Evolutionary conservation across 2,329 filamentous ascomycete genomes (phyloP).

Genomic region (Arthrocladium fulminans): DNA sequence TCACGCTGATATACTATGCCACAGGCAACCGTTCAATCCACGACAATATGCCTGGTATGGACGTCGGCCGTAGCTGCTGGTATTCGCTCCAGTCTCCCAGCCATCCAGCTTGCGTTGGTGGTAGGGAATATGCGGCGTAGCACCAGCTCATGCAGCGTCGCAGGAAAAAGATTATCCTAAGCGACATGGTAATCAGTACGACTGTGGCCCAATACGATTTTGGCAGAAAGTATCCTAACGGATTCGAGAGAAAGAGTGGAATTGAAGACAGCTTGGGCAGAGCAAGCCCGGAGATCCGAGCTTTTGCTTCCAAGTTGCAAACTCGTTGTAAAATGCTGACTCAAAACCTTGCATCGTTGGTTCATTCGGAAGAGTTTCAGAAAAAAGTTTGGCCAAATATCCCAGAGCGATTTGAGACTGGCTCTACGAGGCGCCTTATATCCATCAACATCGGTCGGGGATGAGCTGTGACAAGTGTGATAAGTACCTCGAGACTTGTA

Average conservation of each 20-base stretch:
- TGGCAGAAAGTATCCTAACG: slow-evolving; percentile 19
- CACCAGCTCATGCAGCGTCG: slow-evolving; percentile 25
- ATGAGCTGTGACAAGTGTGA: not conserved
- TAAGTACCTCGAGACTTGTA: not conserved
- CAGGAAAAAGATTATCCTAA: slow-evolving; percentile 22
- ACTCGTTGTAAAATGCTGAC: no score
- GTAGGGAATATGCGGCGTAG: slow-evolving; percentile 37
- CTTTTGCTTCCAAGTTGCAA: slow-evolving; percentile 20
- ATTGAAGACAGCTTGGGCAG: slow-evolving; percentile 24
- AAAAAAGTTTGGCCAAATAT: not conserved
- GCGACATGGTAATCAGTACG: slow-evolving; percentile 26
- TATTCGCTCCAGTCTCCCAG: slow-evolving; percentile 29
- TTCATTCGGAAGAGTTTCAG: no score
- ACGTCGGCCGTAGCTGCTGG: slow-evolving; percentile 13
- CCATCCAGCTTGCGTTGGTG: slow-evolving; percentile 29
- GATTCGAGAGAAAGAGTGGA: slow-evolving; percentile 22
- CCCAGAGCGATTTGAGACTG: not conserved
- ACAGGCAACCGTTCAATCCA: no score
- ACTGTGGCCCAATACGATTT: slow-evolving; percentile 23
- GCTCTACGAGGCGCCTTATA: not conserved
- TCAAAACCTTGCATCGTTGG: no score
- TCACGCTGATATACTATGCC: no score
- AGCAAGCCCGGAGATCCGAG: slow-evolving; percentile 25
- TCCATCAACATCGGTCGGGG: not conserved
- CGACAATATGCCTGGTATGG: no score